A percentile compares a stretch with the other conserved stretches of the same genome.
Conservation (phyloP, 371 early-diverging fungal genomes). For the Apophysomyces sp. region DNA sequence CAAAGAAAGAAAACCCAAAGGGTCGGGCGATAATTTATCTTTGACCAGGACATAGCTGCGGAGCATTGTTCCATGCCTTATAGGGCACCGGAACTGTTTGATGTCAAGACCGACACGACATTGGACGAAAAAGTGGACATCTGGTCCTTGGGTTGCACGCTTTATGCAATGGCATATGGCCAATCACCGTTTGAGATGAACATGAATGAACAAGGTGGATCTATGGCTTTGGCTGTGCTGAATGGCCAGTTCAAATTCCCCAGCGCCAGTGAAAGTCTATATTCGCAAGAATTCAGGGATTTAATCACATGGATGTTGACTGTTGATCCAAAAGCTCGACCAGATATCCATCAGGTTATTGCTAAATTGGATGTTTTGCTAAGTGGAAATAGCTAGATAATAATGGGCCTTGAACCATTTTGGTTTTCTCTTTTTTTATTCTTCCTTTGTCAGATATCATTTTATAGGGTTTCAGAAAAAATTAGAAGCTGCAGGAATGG, state of each 20-base stretch:
- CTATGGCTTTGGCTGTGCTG: conserved; percentile 70
- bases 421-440: background rate
- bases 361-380: background rate
- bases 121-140: conserved; percentile 77
- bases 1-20: background rate
- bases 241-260: conserved; percentile 71
- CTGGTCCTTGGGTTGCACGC: conserved; percentile 78
- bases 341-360: conserved; percentile 53
- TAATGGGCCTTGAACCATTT: background rate
- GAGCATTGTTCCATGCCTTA: conserved; percentile 77
- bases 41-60: conserved; percentile 65
- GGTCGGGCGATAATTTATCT: background rate
- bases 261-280: conserved; percentile 20
- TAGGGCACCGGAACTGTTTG: conserved; percentile 82
- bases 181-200: conserved; percentile 76
- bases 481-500: too few species aligned
- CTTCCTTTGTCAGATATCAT: too few species aligned
- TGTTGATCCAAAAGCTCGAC: conserved; percentile 65
- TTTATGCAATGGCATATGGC: conserved; percentile 76
- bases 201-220: conserved; percentile 68
- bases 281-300: conserved; percentile 61
- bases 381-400: background rate
- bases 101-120: conserved; percentile 62
- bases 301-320: conserved; percentile 67
- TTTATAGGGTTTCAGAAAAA: too few species aligned